Conservation (phyloP, 164 flowering plant genomes). For the Chimonanthus salicifolius region DNA sequence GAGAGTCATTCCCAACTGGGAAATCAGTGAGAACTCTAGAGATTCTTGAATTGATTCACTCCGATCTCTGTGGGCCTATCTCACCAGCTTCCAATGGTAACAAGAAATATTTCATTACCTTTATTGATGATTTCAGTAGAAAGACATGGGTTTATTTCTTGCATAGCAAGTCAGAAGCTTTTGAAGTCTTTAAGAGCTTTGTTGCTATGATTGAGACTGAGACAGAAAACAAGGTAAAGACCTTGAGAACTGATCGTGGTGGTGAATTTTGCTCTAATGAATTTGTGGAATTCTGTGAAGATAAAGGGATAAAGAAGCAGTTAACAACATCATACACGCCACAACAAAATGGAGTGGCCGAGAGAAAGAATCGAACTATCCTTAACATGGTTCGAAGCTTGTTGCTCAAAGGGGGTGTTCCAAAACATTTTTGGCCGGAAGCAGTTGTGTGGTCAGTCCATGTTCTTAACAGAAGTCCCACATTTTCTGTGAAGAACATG, state of each 20-base stretch:
- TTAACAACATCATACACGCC: neutral
- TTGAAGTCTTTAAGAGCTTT: too few species aligned
- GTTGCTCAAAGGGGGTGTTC: neutral
- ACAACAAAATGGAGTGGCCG: neutral
- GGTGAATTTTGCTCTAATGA: neutral
- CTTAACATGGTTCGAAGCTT: neutral
- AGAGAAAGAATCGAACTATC: neutral
- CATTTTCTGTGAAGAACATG: neutral
- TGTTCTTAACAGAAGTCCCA: neutral
- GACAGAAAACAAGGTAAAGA: neutral
- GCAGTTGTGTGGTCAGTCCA: neutral
- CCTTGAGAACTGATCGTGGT: neutral
- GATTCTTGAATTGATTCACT: neutral
- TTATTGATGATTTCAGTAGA: too few species aligned
- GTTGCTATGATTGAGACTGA: too few species aligned
- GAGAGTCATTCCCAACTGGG: neutral
- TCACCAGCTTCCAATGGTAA: neutral
- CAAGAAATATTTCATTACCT: too few species aligned
- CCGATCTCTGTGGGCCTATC: neutral
- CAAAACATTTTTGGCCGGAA: neutral
- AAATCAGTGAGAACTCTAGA: neutral
- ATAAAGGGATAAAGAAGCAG: neutral
- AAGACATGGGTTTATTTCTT: neutral
- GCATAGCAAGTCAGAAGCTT: too few species aligned
- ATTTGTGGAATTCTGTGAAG: neutral